Evolutionary conservation across 1,284 basidiomycete genomes (phyloP).

Genomic region (Melampsora americana): DNA sequence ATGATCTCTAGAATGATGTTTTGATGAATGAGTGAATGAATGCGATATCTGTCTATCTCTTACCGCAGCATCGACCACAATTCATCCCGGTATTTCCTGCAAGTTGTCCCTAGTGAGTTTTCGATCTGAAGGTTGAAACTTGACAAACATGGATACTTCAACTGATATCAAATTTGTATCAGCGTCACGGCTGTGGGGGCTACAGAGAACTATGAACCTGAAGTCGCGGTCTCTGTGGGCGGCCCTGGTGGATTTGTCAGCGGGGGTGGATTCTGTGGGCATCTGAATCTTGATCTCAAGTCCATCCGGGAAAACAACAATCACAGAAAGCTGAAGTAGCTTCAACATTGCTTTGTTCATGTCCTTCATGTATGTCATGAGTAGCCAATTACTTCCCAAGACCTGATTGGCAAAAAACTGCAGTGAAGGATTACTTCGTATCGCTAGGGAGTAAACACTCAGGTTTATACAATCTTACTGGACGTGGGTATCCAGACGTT

Average conservation of each 20-base stretch:
- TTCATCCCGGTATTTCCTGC: slow-evolving; percentile 29
- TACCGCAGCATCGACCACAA: not conserved
- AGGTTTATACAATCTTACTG: slow-evolving; percentile 50
- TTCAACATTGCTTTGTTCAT: slow-evolving; percentile 48
- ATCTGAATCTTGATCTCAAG: no score
- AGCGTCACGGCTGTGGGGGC: slow-evolving; percentile 50
- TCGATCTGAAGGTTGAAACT: no score
- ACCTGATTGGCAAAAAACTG: slow-evolving; percentile 48
- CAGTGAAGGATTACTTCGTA: slow-evolving; percentile 48
- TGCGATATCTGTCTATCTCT: no score
- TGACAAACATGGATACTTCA: not conserved
- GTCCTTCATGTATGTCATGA: not conserved
- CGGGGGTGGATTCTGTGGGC: slow-evolving; percentile 42
- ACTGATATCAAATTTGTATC: not conserved
- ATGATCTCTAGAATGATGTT: no score
- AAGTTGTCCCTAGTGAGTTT: slow-evolving; percentile 40
- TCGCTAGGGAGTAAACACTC: slow-evolving; percentile 47
- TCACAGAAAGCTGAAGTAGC: not conserved
- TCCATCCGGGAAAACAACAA: not conserved
- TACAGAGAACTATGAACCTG: slow-evolving; percentile 50
- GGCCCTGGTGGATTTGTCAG: slow-evolving; percentile 25
- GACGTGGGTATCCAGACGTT: slow-evolving; percentile 53
- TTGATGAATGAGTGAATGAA: no score
- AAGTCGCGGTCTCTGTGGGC: slow-evolving; percentile 46
- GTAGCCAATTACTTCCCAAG: slow-evolving; percentile 48